phyloP scores from a whole-genome alignment of 345 rosid genomes.

The Erysimum cheiranthoides region DNA sequence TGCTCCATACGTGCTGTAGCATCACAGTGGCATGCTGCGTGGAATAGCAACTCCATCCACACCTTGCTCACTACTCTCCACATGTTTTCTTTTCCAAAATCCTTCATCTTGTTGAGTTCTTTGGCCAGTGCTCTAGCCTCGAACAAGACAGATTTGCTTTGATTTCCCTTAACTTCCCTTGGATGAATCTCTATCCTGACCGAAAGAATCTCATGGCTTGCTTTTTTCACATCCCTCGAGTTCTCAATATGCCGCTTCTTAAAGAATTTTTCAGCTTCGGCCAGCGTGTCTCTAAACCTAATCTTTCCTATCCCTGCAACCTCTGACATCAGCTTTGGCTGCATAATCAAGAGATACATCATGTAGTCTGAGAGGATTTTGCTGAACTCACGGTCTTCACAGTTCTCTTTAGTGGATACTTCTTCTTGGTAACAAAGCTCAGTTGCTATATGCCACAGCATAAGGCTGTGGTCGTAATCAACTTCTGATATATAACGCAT shows the following conservation, averaged over 20 bases:
- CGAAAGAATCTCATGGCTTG: neutral
- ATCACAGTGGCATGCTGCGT: neutral
- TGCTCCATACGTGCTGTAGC: neutral
- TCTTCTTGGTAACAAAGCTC: neutral
- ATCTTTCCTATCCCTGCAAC: slow-evolving; percentile 56
- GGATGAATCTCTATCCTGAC: neutral
- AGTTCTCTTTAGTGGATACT: neutral
- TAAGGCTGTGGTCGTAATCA: neutral
- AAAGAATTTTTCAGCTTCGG: neutral
- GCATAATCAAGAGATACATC: slow-evolving; percentile 55
- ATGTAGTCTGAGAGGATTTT: slow-evolving; percentile 59
- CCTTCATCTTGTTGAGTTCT: neutral
- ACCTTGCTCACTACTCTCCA: neutral
- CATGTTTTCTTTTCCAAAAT: neutral
- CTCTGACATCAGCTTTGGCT: slow-evolving; percentile 55
- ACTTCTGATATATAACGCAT: neutral
- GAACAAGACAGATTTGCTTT: neutral
- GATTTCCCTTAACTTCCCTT: neutral
- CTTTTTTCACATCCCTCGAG: neutral
- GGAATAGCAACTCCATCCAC: neutral
- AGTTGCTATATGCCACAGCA: neutral
- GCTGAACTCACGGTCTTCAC: slow-evolving; percentile 38
- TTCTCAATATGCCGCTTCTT: neutral
- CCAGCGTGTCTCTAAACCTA: slow-evolving; percentile 26
- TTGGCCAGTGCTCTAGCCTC: neutral